Conservation (phyloP, 2,329 filamentous ascomycete genomes). For the Penicillium sclerotigenum region DNA sequence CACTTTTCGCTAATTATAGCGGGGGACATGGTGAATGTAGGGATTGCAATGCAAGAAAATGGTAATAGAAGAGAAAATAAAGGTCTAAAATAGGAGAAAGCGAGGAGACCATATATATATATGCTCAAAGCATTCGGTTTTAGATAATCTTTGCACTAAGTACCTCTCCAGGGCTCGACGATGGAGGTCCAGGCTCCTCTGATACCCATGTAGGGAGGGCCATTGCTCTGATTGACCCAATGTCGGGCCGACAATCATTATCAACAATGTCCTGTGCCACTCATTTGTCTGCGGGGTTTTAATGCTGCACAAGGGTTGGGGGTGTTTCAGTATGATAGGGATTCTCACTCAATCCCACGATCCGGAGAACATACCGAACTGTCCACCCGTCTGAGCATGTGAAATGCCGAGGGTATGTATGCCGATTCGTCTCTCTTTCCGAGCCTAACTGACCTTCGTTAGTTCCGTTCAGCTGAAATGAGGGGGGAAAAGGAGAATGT, state of each 20-base stretch:
- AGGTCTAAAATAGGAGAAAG: not conserved
- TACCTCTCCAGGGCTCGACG: not conserved
- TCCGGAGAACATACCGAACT: not conserved
- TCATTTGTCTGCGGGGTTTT: not conserved
- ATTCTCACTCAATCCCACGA: not conserved
- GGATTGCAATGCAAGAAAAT: not conserved
- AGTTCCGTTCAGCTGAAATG: not conserved
- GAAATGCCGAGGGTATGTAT: not conserved
- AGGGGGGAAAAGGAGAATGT: not conserved
- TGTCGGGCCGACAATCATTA: constrained; percentile 3
- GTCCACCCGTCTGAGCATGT: not conserved
- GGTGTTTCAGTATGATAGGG: not conserved
- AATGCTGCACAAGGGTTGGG: not conserved
- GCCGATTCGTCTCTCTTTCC: constrained; percentile 3
- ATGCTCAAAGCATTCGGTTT: not conserved
- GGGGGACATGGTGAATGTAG: constrained; percentile 5
- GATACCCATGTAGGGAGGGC: not conserved
- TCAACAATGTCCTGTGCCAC: not conserved
- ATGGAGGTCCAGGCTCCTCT: constrained; percentile 1
- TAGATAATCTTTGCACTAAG: not conserved
- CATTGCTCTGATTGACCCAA: not conserved
- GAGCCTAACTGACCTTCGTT: not conserved
- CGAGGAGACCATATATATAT: constrained; percentile 1
- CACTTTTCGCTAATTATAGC: constrained; percentile 19
- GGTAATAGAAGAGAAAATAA: not conserved